phyloP scores from a whole-genome alignment of 345 rosid genomes.

The Mercurialis annua region DNA sequence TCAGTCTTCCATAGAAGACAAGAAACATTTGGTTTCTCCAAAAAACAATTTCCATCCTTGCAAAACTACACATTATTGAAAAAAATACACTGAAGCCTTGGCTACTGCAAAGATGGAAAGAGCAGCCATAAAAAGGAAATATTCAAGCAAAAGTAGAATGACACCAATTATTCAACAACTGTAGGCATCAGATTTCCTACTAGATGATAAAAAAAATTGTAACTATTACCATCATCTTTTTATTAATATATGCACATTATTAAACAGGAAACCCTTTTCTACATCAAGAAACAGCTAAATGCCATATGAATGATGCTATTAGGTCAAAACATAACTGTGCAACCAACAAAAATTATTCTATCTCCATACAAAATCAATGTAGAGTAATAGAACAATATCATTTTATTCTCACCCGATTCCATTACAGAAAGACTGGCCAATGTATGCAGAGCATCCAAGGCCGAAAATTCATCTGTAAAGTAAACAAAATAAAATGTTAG shows the following conservation, averaged over 20 bases:
- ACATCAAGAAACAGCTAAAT: background rate
- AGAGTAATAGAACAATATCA: background rate
- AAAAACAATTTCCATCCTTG: background rate
- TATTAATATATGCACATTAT: background rate
- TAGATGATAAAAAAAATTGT: background rate
- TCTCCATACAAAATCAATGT: background rate
- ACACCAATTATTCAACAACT: background rate
- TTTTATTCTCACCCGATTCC: slow-evolving; percentile 26
- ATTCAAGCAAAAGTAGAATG: background rate
- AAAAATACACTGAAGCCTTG: background rate
- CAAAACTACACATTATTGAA: background rate
- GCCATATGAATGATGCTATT: background rate
- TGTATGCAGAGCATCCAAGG: slow-evolving; percentile 25
- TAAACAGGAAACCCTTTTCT: background rate
- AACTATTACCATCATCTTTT: background rate
- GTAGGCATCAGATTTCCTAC: background rate
- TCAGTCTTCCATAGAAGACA: background rate
- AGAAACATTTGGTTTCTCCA: background rate
- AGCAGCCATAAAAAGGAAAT: background rate
- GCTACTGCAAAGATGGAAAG: background rate
- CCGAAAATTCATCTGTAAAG: slow-evolving; percentile 29
- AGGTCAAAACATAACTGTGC: background rate
- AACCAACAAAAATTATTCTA: background rate
- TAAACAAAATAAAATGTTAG: background rate
- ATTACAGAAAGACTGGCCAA: slow-evolving; percentile 26